phyloP scores from a whole-genome alignment of 2,329 filamentous ascomycete species.

The Aureobasidium melanogenum region DNA sequence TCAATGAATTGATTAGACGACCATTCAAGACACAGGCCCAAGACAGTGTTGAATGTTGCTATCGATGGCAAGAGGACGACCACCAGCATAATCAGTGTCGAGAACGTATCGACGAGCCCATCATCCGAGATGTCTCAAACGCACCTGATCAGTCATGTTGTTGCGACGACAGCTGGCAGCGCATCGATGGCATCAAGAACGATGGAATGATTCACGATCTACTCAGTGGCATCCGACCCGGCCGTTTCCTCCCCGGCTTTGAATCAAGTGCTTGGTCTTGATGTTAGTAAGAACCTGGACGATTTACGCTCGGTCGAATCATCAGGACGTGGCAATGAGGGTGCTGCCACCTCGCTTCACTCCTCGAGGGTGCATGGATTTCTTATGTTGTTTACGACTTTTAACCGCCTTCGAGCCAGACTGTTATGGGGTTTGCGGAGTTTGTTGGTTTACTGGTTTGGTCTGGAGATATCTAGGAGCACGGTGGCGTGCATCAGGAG shows the following conservation, averaged over 20 bases:
- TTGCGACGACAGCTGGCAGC: background rate
- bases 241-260: background rate
- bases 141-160: background rate
- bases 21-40: background rate
- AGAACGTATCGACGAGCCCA: background rate
- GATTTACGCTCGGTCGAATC: background rate
- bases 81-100: background rate
- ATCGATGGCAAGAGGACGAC: background rate
- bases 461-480: no score
- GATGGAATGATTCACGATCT: constrained; percentile 6
- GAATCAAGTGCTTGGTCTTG: background rate
- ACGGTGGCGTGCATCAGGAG: no score
- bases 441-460: no score
- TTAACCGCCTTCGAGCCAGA: no score
- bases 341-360: no score
- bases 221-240: background rate
- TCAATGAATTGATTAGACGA: background rate
- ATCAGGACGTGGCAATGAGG: background rate
- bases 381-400: no score
- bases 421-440: no score
- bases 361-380: no score
- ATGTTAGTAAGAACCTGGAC: background rate
- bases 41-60: background rate
- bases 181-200: constrained; percentile 3
- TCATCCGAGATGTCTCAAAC: background rate